These are phyloP conservation scores for Schwanniomyces vanrijiae DNA, from an alignment of 805 yeast genomes.

Conservation along the genomic window DNA sequence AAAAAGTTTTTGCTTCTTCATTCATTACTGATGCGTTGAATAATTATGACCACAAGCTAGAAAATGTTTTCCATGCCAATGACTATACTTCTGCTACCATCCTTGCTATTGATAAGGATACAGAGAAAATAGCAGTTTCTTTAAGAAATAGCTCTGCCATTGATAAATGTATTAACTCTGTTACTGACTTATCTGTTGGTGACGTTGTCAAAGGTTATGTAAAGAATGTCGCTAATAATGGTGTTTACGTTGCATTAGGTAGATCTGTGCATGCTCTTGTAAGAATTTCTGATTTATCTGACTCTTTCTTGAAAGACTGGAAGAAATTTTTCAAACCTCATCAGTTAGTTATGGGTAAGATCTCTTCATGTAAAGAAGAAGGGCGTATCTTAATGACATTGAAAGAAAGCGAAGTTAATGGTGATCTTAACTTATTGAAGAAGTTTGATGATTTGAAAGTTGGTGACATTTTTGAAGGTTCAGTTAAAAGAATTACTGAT, in stretches of 20 bases:
- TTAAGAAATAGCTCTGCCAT: slow-evolving; percentile 54
- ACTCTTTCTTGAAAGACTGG: slow-evolving; percentile 84
- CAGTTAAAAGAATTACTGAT: slow-evolving; percentile 73
- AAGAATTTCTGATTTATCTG: slow-evolving; percentile 78
- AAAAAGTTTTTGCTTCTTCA: slow-evolving; percentile 59
- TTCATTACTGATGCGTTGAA: slow-evolving; percentile 76
- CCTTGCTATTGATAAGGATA: slow-evolving; percentile 43
- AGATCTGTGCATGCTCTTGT: slow-evolving; percentile 74
- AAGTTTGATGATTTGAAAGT: slow-evolving; percentile 64
- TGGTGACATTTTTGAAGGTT: slow-evolving; percentile 76
- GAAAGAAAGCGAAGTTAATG: slow-evolving; percentile 77
- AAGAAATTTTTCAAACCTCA: slow-evolving; percentile 68
- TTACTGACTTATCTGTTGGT: slow-evolving; percentile 62
- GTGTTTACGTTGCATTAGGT: slow-evolving; percentile 77
- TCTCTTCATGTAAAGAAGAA: slow-evolving; percentile 60
- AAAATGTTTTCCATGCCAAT: slow-evolving; percentile 48
- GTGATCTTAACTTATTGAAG: slow-evolving; percentile 59
- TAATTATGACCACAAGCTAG: slow-evolving; percentile 57
- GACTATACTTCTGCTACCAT: slow-evolving; percentile 61
- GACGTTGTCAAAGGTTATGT: slow-evolving; percentile 81
- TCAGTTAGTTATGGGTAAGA: slow-evolving; percentile 75
- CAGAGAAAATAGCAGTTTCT: slow-evolving; percentile 60
- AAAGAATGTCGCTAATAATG: slow-evolving; percentile 69
- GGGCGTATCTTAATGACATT: slow-evolving; percentile 73
- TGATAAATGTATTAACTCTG: slow-evolving; percentile 49